Evolutionary conservation across 2,329 filamentous ascomycete species (phyloP).

Genomic region (Monosporascus sp.): DNA sequence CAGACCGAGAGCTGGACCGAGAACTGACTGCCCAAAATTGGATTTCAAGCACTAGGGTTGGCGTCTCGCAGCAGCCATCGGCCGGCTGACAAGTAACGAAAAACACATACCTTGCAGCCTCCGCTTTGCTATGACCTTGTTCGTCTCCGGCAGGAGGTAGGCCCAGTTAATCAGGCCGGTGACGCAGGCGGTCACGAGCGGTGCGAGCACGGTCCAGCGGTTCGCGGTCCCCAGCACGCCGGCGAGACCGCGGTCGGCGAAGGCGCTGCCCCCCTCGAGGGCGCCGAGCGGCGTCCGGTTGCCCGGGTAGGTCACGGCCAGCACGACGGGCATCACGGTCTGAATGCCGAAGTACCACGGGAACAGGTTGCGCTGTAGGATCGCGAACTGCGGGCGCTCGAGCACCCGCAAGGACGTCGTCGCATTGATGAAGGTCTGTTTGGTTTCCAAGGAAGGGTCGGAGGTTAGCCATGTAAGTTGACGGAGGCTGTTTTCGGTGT

Average conservation of each 20-base stretch:
- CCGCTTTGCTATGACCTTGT: slow-evolving; percentile 67
- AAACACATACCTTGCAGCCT: slow-evolving; percentile 66
- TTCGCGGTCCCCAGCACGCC: slow-evolving; percentile 58
- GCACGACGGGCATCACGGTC: slow-evolving; percentile 63
- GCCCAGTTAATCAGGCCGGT: slow-evolving; percentile 66
- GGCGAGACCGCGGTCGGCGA: slow-evolving; percentile 42
- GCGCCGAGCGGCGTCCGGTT: slow-evolving; percentile 29
- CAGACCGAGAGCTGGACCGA: neutral
- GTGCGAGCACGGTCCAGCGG: slow-evolving; percentile 59
- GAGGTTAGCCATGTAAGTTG: neutral
- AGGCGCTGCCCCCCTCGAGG: slow-evolving; percentile 32
- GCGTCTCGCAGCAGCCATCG: neutral
- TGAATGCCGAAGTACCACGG: slow-evolving; percentile 87
- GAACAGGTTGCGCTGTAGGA: slow-evolving; percentile 76
- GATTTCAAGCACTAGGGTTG: neutral
- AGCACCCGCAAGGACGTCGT: slow-evolving; percentile 73
- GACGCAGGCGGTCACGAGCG: slow-evolving; percentile 65
- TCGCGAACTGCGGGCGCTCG: slow-evolving; percentile 73
- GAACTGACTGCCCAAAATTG: too few relatives aligned
- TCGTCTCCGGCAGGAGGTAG: slow-evolving; percentile 71
- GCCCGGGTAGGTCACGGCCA: slow-evolving; percentile 79
- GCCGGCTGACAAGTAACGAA: neutral
- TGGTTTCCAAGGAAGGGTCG: neutral
- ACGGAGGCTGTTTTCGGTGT: neutral
- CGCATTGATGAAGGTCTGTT: slow-evolving; percentile 69